Percentiles rank a stretch among this genome's conserved stretches.
phyloP scores from a whole-genome alignment of 805 yeast genomes.

The Lipomyces japonicus region DNA sequence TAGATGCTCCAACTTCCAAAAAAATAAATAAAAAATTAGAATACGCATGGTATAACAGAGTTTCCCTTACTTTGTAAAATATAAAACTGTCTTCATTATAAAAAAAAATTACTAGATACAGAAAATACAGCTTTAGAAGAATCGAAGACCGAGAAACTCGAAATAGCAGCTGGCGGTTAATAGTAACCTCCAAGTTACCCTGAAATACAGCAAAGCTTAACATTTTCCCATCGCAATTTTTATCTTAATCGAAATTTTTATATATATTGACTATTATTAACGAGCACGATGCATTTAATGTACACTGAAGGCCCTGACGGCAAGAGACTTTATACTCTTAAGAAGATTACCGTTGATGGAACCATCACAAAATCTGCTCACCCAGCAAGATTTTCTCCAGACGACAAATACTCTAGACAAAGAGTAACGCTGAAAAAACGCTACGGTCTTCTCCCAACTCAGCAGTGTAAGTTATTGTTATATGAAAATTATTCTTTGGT shows the following conservation, averaged over 20 bases:
- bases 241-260: neutral
- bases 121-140: no score
- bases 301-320: conserved; percentile 93
- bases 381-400: conserved; percentile 99
- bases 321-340: conserved; percentile 88
- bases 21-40: neutral
- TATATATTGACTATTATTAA: neutral
- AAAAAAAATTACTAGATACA: no score
- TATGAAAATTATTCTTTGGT: neutral
- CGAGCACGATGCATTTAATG: conserved; percentile 87
- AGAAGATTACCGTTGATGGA: conserved; percentile 76
- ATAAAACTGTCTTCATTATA: no score
- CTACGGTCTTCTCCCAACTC: conserved; percentile 82
- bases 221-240: neutral
- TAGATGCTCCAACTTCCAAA: conserved; percentile 63
- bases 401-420: conserved; percentile 98
- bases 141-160: no score
- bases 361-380: conserved; percentile 98
- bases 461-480: conserved; percentile 42
- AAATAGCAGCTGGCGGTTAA: no score
- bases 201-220: neutral
- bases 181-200: no score
- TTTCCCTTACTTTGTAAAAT: neutral
- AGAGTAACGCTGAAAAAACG: conserved; percentile 97
- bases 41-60: neutral